phyloP scores from a whole-genome alignment of 495 filamentous ascomycete species.

The Arthonia radiata region DNA sequence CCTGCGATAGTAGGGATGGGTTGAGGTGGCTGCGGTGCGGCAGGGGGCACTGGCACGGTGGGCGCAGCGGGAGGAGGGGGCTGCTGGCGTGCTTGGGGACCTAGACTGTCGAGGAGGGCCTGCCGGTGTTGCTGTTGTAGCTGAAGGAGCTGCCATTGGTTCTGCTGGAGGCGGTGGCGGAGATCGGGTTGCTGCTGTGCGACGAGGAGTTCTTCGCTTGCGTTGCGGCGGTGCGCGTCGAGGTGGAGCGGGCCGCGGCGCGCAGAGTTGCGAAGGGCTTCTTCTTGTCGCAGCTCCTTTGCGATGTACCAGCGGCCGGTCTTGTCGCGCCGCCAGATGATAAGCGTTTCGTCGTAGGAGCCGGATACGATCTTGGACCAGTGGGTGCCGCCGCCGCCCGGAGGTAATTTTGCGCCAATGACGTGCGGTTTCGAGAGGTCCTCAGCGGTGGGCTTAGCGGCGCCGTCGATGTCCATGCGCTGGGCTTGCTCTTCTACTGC shows the following conservation, averaged over 20 bases:
- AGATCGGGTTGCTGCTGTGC: conserved; percentile 6
- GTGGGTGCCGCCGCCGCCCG: conserved; percentile 62
- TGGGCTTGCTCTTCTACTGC: conserved; percentile 29
- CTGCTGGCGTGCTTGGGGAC: too few species aligned
- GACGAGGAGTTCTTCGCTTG: conserved; percentile 4
- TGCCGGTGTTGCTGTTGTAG: conserved; percentile 6
- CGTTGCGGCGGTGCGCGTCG: background rate
- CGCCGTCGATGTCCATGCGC: conserved; percentile 46
- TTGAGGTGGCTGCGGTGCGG: too few species aligned
- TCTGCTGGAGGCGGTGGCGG: conserved; percentile 4
- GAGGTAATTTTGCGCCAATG: conserved; percentile 69
- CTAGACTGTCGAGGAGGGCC: too few species aligned
- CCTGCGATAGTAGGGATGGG: too few species aligned
- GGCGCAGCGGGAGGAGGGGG: too few species aligned
- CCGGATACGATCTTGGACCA: conserved; percentile 83
- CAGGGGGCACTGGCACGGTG: too few species aligned
- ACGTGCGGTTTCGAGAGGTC: too few species aligned
- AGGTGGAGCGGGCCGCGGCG: background rate
- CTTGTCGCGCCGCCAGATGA: conserved; percentile 71
- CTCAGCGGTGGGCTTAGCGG: too few species aligned
- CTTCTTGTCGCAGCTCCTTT: conserved; percentile 44
- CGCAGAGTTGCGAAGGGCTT: conserved; percentile 22
- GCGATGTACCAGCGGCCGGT: conserved; percentile 58
- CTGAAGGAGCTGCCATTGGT: conserved; percentile 3
- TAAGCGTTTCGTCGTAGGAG: conserved; percentile 83